phyloP scores from a whole-genome alignment of 1,284 basidiomycete genomes.

The Moniliella sp. region DNA sequence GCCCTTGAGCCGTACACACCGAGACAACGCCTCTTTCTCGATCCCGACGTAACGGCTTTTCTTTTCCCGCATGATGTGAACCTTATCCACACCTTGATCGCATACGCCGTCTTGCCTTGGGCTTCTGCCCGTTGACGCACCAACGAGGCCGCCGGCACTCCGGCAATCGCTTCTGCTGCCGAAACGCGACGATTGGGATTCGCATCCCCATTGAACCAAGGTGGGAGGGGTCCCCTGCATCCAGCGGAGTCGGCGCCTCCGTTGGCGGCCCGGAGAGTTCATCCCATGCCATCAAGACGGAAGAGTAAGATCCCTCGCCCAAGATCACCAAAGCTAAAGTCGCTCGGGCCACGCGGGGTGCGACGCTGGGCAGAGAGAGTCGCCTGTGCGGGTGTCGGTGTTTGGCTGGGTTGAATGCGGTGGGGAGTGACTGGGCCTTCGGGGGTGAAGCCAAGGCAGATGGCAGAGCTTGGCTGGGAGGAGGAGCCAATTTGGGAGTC shows the following conservation, averaged over 20 bases:
- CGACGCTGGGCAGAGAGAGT: background rate
- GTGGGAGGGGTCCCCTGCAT: too few relatives aligned
- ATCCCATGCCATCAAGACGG: constrained; percentile 30
- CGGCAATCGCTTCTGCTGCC: background rate
- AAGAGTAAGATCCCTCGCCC: constrained; percentile 31
- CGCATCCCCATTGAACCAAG: too few relatives aligned
- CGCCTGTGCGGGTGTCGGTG: background rate
- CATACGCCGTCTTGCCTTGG: constrained; percentile 16
- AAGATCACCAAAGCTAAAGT: constrained; percentile 32
- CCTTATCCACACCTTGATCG: constrained; percentile 32
- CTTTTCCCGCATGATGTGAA: constrained; percentile 31
- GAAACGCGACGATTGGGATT: too few relatives aligned
- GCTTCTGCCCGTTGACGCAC: constrained; percentile 2
- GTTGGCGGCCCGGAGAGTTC: too few relatives aligned
- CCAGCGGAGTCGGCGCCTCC: too few relatives aligned
- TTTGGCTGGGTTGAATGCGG: too few relatives aligned
- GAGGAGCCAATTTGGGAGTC: background rate
- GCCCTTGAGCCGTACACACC: constrained; percentile 23
- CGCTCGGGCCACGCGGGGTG: constrained; percentile 12
- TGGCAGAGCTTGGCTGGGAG: background rate
- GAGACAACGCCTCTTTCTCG: constrained; percentile 29
- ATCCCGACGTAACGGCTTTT: constrained; percentile 32
- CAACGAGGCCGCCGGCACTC: too few relatives aligned
- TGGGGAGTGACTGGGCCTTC: too few relatives aligned
- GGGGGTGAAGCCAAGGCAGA: background rate